Base-by-base conservation (phyloP, 192 early-diverging fungal species). In the Rhizoclosmatium sp. region DNA sequence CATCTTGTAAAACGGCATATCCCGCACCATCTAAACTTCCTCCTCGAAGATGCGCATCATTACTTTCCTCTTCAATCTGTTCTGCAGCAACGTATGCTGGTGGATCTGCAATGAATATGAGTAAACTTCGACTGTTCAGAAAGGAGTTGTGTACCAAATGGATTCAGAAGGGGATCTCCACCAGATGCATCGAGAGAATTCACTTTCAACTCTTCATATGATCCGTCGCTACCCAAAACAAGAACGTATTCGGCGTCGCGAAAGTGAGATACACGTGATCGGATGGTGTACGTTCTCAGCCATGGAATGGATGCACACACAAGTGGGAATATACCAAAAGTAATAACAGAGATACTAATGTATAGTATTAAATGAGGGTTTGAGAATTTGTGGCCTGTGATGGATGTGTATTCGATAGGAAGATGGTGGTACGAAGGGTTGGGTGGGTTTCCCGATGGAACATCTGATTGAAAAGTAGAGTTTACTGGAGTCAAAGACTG, bases 341-440 rank as follows among this genome's bases (percentile, higher is more conserved):
- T 59, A 16, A 85, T 10, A n/a, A 86, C 45, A 10, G 70, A 76
- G 21, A 80, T 3, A 23, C 64, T 0, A 19, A 75, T 21, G 78
- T 74, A 85, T 12, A 73, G 48, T 3, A 51, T 4, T 3, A 76
- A 12, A 12, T 62, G 23, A 14, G 42, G 46, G 10, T 19, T 23
- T 23, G 79, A 83, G 21, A 61, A 54, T 2, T 14, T 2, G 59
- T 69, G 77, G 3, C 41, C 84, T 12, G 59, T 68, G 40, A 85
- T 80, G 16, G 82, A 58, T 14, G 77, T 61, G 75, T 78, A 85
- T 69, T 85, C 84, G n/a, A 83, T 76, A 5, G 75, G 75, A 9
- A 76, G 46, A 42, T 76, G 39, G n/a, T 21, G 49, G 16, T 19
- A 14, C 3, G 14, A 71, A 5, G 14, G 7, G 67, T 47, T 40